Evolutionary conservation across 192 early-diverging fungal species (phyloP).

Genomic region (Gaertneriomyces semiglobifer): DNA sequence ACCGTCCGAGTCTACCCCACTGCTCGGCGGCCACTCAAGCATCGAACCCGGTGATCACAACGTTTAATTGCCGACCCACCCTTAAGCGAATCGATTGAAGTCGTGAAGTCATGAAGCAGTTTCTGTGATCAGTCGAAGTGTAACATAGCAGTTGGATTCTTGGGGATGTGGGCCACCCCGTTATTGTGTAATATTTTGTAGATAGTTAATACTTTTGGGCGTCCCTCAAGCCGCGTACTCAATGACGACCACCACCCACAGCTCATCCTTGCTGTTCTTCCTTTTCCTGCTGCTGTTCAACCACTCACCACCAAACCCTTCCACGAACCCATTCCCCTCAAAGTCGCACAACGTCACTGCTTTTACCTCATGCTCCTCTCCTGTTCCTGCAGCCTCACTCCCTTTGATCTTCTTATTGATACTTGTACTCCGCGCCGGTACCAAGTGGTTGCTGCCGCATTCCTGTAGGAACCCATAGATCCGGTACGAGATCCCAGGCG

Average conservation of each 20-base stretch:
- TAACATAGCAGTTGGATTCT: no score
- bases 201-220: neutral
- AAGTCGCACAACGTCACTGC: conserved; percentile 32
- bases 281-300: neutral
- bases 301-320: conserved; percentile 23
- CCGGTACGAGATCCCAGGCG: conserved; percentile 26
- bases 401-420: neutral
- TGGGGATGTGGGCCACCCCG: no score
- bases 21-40: conserved; percentile 10
- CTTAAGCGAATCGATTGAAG: no score
- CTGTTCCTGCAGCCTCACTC: no score
- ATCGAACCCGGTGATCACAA: neutral
- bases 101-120: no score
- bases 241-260: conserved; percentile 27
- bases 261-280: neutral
- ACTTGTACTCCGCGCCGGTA: neutral
- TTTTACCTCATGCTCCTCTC: neutral
- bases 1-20: conserved; percentile 23
- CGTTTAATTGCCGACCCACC: neutral
- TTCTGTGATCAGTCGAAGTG: no score
- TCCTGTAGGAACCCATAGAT: conserved; percentile 29
- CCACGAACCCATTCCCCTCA: conserved; percentile 33
- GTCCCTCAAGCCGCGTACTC: neutral
- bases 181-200: conserved; percentile 5
- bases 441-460: neutral